Evolutionary conservation across 2,329 filamentous ascomycete species (phyloP).

Genomic region (Trichoderma oligosporum): DNA sequence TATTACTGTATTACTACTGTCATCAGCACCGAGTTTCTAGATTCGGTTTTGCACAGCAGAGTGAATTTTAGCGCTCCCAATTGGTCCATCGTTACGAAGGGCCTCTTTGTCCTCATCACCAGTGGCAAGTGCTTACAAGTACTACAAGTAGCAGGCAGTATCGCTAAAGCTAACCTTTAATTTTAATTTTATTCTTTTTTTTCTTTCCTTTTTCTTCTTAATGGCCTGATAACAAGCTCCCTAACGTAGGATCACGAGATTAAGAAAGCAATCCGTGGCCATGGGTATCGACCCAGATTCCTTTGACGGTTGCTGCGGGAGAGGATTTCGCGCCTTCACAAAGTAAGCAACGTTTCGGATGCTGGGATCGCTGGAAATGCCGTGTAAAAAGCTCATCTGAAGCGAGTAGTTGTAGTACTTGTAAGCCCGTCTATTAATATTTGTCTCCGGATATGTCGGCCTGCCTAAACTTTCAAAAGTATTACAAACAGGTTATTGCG

Average conservation of each 20-base stretch:
- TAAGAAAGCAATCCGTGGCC: background rate
- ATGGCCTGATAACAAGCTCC: no score
- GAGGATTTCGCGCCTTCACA: background rate
- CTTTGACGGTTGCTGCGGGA: background rate
- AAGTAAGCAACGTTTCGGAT: slow-evolving; percentile 1
- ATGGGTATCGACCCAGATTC: background rate
- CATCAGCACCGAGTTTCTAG: background rate
- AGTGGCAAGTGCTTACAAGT: background rate
- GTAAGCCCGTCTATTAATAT: background rate
- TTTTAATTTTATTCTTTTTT: no score
- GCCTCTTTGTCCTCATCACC: background rate
- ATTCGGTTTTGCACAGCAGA: background rate
- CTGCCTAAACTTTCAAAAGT: background rate
- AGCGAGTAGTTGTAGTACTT: no score
- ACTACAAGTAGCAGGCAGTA: no score
- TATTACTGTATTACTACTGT: no score
- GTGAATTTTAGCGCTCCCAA: background rate
- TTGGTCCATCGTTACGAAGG: no score
- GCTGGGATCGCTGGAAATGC: background rate
- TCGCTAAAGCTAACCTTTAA: no score
- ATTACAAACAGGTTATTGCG: no score
- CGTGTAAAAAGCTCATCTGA: background rate
- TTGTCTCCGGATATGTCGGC: background rate
- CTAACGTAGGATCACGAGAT: background rate
- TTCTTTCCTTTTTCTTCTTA: no score